Base-by-base conservation (phyloP, 2,329 filamentous ascomycete genomes). In the Periglandula ipomoeae region DNA sequence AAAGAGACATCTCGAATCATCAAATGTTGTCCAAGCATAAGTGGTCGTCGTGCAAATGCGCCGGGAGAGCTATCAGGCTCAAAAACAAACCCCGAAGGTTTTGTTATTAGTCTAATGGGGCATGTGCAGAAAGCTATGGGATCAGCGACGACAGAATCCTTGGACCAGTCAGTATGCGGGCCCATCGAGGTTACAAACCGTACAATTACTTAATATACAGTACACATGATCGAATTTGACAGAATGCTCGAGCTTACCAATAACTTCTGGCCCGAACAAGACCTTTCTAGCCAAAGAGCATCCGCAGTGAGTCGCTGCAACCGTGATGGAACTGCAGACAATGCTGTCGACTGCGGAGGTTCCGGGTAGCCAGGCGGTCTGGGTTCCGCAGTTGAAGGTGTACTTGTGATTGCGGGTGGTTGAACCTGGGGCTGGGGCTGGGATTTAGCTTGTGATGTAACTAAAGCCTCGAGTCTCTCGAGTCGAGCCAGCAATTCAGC, bases 261-360 rank as follows among this genome's bases (percentile, higher is more conserved):
- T 48, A 60, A 49, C 42, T 61, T 59, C 15, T 59, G 57, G n/a
- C 58, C 59, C 30, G 61, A 56, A 32, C 59, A 66, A 30, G 58
- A 57, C 35, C 56, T 56, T 49, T 66, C 64, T 2, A 66, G 54
- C 55, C 60, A 62, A 48, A 66, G 52, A 35, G 62, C 64, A 53
- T 66, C 64, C 2, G 61, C 61, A 10, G 62, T 63, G 24, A 66
- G 34, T 38, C 61, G 60, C 44, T 65, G 63, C 23, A 65, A 57
- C 27, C 59, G 58, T 20, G 59, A 52, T n/a, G 64, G 61, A 37
- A 65, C 52, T 19, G 52, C 35, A 48, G 52, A 39, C 41, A 52
- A 44, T 32, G 51, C 50, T 11, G 53, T 50, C 41, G 49, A 52
- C 23, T 44, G 50, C 19, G 44, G 15, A 34, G 53, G 42, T 40